phyloP scores from a whole-genome alignment of 2,329 filamentous ascomycete genomes.

The Beauveria australis region DNA sequence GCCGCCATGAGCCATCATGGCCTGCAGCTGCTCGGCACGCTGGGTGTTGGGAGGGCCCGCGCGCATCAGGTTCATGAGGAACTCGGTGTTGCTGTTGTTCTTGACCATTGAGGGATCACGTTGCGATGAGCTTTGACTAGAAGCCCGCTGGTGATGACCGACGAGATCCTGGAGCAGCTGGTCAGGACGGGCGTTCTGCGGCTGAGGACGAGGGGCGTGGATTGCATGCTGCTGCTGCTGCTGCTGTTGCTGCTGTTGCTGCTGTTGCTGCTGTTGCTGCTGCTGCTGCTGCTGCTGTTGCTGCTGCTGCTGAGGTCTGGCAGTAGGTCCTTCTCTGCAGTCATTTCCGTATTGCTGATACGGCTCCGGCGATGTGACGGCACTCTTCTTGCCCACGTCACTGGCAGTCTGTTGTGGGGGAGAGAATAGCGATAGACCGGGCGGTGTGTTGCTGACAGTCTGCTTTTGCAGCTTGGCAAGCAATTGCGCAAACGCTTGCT shows the following conservation, averaged over 20 bases:
- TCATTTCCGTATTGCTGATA: constrained; percentile 40
- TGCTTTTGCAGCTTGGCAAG: constrained; percentile 70
- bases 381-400: constrained; percentile 26
- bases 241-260: constrained; percentile 22
- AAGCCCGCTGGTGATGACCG: constrained; percentile 47
- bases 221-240: constrained; percentile 43
- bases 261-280: no score
- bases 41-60: constrained; percentile 39
- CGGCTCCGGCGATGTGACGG: constrained; percentile 38
- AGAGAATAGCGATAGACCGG: constrained; percentile 34
- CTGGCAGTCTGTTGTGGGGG: constrained; percentile 27
- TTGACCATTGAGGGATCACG: constrained; percentile 35
- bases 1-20: constrained; percentile 33
- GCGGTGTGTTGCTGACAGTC: constrained; percentile 37
- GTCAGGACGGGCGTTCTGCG: constrained; percentile 45
- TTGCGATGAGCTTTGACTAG: constrained; percentile 41
- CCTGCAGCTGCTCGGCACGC: constrained; percentile 38
- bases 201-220: constrained; percentile 40
- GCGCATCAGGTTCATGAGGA: constrained; percentile 76
- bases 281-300: no score
- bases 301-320: constrained; percentile 30
- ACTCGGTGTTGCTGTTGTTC: constrained; percentile 65
- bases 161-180: constrained; percentile 55
- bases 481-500: constrained; percentile 77
- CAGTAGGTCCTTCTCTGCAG: constrained; percentile 35